These are phyloP conservation scores for Citrus hindsii DNA, from an alignment of 345 rosid species.

Conservation along the genomic window DNA sequence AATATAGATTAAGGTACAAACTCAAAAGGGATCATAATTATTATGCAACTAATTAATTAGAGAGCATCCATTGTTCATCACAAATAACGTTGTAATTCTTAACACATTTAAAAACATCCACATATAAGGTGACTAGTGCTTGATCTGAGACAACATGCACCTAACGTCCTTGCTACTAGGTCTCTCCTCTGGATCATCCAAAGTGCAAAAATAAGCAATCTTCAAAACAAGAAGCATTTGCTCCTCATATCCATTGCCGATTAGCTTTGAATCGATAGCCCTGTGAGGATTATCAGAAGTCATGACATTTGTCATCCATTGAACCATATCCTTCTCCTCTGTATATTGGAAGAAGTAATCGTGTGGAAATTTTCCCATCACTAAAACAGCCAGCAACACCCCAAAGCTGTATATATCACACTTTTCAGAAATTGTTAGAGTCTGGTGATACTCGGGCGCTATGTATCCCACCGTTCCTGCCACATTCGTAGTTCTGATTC, in stretches of 20 bases:
- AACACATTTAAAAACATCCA: not conserved
- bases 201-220: constrained; percentile 80
- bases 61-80: not conserved
- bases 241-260: constrained; percentile 63
- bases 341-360: constrained; percentile 11
- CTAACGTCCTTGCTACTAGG: constrained; percentile 77
- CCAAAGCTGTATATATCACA: not conserved
- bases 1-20: not conserved
- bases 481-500: not conserved
- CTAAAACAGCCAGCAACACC: not conserved
- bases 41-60: not conserved
- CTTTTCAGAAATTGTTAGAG: not conserved
- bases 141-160: constrained; percentile 68
- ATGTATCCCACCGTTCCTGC: not conserved
- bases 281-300: constrained; percentile 57
- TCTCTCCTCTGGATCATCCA: constrained; percentile 79
- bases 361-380: not conserved
- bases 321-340: not conserved
- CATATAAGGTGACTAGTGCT: constrained; percentile 17
- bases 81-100: not conserved
- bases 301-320: constrained; percentile 67
- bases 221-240: constrained; percentile 76
- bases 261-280: constrained; percentile 65
- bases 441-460: not conserved
- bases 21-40: not conserved